Percentiles rank a stretch among this genome's conserved stretches.
Evolutionary conservation across 306 rosid genomes (phyloP).

Genomic region (Styphnolobium japonicum): DNA sequence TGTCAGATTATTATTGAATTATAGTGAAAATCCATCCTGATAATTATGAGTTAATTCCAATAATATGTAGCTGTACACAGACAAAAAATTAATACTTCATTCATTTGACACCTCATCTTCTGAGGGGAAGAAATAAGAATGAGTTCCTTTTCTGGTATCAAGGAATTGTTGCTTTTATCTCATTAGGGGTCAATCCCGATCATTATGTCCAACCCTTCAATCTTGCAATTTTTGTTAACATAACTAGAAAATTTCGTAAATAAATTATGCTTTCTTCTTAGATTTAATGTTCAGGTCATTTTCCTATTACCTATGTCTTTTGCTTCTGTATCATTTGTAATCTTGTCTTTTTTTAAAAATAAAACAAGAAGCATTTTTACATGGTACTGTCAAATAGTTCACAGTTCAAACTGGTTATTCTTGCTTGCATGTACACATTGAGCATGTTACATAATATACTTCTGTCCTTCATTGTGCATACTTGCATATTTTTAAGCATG

Average conservation of each 20-base stretch:
- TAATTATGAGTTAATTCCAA: neutral
- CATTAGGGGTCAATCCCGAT: neutral
- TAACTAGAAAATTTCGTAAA: neutral
- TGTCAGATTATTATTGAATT: neutral
- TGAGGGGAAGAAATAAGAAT: neutral
- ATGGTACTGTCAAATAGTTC: neutral
- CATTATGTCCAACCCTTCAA: neutral
- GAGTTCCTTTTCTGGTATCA: neutral
- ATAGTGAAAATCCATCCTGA: neutral
- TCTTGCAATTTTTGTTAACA: neutral
- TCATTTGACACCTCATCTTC: neutral
- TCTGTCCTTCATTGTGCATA: neutral
- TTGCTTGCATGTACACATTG: neutral
- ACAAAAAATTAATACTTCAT: neutral
- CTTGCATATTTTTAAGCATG: slow-evolving; percentile 16
- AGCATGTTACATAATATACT: slow-evolving; percentile 10
- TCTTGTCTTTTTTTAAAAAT: neutral
- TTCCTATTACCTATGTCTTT: neutral
- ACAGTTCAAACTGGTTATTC: neutral
- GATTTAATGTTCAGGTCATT: neutral
- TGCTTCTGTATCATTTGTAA: neutral
- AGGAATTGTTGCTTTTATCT: neutral
- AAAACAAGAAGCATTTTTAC: neutral
- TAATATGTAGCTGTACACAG: neutral
- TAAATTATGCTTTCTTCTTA: neutral